These are phyloP conservation scores for Monilinia polystroma DNA, from an alignment of 2,329 filamentous ascomycete genomes.

Conservation along the genomic window DNA sequence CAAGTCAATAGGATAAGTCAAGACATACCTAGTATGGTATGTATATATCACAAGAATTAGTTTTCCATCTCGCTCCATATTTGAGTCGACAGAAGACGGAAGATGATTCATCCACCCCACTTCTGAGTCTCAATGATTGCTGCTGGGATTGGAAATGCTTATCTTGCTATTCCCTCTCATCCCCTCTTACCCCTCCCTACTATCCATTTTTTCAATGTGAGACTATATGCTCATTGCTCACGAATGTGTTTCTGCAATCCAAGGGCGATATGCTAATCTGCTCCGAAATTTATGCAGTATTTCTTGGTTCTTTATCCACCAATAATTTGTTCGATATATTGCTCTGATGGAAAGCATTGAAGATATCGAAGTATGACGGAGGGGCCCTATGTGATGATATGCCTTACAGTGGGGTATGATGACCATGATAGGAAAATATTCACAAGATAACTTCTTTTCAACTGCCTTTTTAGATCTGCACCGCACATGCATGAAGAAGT, in stretches of 20 bases:
- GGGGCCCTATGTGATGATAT: not conserved
- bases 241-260: not conserved
- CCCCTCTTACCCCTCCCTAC: not conserved
- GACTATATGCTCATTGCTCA: not conserved
- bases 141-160: not conserved
- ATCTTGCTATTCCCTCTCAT: not conserved
- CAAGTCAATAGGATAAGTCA: no score
- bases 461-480: conserved; percentile 7
- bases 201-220: not conserved
- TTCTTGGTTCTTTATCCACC: conserved; percentile 12
- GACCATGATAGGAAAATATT: not conserved
- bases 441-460: not conserved
- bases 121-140: not conserved
- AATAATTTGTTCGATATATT: not conserved
- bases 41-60: no score
- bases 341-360: not conserved
- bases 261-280: not conserved
- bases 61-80: no score
- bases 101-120: not conserved
- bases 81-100: no score
- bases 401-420: not conserved
- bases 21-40: no score
- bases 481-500: not conserved
- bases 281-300: not conserved
- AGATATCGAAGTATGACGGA: no score